Conservation (phyloP, 1,284 basidiomycete genomes). For the Pholiota adiposa region DNA sequence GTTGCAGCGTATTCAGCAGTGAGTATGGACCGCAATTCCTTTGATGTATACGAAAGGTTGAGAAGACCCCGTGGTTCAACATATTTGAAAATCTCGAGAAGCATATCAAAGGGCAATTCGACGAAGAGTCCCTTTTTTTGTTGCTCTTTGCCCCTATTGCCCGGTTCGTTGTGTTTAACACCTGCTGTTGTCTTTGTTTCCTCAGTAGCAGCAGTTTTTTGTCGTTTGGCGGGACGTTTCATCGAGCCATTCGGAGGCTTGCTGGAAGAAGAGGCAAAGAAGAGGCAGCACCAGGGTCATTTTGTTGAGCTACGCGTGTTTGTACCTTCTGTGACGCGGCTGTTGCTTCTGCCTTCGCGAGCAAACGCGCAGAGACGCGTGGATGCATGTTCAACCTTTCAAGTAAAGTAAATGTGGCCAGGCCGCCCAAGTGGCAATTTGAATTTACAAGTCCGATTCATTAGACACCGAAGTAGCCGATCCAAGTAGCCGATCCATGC, state of each 20-base stretch:
- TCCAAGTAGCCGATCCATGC: too few relatives aligned
- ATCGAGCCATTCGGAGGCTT: background rate
- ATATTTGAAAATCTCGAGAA: slow-evolving; percentile 19
- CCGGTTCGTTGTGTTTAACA: background rate
- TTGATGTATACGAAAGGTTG: slow-evolving; percentile 18
- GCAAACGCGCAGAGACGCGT: background rate
- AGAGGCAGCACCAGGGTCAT: background rate
- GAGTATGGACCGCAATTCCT: slow-evolving; percentile 26
- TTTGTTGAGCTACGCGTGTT: background rate
- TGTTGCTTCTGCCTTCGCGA: background rate
- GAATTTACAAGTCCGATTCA: too few relatives aligned
- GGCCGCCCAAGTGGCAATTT: too few relatives aligned
- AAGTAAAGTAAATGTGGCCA: too few relatives aligned
- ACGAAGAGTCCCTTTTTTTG: slow-evolving; percentile 1
- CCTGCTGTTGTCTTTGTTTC: background rate
- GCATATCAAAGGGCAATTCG: slow-evolving; percentile 21
- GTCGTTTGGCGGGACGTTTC: background rate
- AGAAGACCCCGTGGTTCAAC: slow-evolving; percentile 17
- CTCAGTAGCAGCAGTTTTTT: background rate
- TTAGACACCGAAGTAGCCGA: too few relatives aligned
- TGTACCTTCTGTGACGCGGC: background rate
- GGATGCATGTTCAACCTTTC: too few relatives aligned
- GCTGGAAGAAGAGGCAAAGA: background rate
- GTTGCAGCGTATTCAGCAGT: too few relatives aligned
- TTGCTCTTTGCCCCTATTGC: background rate